A percentile compares a stretch with the other conserved stretches of the same genome.
These are phyloP conservation scores for Myochromella boudieri DNA, from an alignment of 768 basidiomycete species.

Conservation along the genomic window DNA sequence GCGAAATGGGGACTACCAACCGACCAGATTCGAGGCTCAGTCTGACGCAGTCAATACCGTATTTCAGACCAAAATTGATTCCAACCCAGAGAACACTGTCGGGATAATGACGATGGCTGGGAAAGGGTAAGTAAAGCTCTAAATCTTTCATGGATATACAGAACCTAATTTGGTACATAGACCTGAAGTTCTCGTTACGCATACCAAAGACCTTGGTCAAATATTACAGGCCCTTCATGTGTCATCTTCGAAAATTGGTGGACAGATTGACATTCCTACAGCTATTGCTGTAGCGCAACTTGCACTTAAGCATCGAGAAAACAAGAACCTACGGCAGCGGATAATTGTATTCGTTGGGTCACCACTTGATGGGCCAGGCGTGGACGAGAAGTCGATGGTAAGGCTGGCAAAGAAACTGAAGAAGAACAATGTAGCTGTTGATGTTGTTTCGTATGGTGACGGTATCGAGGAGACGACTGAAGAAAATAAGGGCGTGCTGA, in stretches of 20 bases:
- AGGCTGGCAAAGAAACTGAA: conserved; percentile 96
- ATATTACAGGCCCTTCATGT: conserved; percentile 78
- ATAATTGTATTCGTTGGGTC: conserved; percentile 94
- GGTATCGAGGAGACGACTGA: conserved; percentile 69
- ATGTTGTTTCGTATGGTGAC: conserved; percentile 89
- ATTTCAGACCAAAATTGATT: conserved; percentile 90
- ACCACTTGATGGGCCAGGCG: conserved; percentile 69
- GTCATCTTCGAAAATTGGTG: conserved; percentile 71
- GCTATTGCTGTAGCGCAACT: conserved; percentile 93
- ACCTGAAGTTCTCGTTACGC: conserved; percentile 94
- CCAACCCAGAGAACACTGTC: conserved; percentile 97
- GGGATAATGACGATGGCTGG: conserved; percentile 99
- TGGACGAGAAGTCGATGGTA: conserved; percentile 78
- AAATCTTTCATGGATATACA: not conserved
- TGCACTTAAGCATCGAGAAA: conserved; percentile 95
- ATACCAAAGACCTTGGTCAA: conserved; percentile 93
- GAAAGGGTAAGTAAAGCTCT: conserved; percentile 66
- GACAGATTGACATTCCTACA: conserved; percentile 83
- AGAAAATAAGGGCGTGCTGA: conserved; percentile 65
- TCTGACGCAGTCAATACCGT: conserved; percentile 87
- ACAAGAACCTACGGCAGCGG: conserved; percentile 96
- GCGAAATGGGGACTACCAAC: conserved; percentile 90
- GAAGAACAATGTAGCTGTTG: conserved; percentile 98
- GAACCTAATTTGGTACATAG: conserved; percentile 36
- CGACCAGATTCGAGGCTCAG: conserved; percentile 88